These are phyloP conservation scores for Metschnikowia henanensis DNA, from an alignment of 805 yeast genomes.

Conservation along the genomic window DNA sequence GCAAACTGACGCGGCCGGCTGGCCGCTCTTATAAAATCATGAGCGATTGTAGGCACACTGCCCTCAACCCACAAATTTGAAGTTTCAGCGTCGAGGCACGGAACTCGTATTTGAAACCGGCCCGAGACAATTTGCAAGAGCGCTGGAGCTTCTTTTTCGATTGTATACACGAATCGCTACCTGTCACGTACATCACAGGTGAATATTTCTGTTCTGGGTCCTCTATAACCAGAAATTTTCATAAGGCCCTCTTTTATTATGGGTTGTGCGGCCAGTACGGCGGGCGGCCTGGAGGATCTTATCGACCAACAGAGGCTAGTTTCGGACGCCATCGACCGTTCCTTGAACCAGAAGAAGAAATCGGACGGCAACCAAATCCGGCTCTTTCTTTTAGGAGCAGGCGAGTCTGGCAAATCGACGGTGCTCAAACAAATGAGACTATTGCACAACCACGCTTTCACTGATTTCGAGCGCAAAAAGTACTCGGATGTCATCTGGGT, in stretches of 20 bases:
- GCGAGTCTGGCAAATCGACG: conserved; percentile 93
- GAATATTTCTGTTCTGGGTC: not conserved
- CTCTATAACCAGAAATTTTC: too few species aligned
- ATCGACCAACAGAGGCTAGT: conserved; percentile 52
- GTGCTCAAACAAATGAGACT: conserved; percentile 87
- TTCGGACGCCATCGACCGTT: conserved; percentile 65
- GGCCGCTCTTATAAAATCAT: conserved; percentile 6
- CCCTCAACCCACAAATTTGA: not conserved
- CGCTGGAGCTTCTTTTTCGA: too few species aligned
- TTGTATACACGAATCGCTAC: too few species aligned
- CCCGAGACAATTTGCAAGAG: too few species aligned
- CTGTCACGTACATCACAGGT: too few species aligned
- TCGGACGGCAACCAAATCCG: conserved; percentile 61
- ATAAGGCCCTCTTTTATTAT: conserved; percentile 34
- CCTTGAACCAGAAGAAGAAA: conserved; percentile 50
- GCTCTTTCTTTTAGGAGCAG: conserved; percentile 84
- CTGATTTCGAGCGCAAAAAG: conserved; percentile 73
- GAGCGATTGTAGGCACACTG: not conserved
- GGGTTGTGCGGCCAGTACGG: conserved; percentile 71
- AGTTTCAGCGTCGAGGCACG: not conserved
- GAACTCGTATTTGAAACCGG: not conserved
- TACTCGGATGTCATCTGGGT: conserved; percentile 91
- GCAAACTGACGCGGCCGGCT: conserved; percentile 6
- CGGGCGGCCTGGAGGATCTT: conserved; percentile 42
- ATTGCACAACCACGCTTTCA: conserved; percentile 83